A percentile compares a stretch with the other conserved stretches of the same genome.
Conservation (phyloP, 2,329 filamentous ascomycete species). For the Aspergillus ibericus region DNA sequence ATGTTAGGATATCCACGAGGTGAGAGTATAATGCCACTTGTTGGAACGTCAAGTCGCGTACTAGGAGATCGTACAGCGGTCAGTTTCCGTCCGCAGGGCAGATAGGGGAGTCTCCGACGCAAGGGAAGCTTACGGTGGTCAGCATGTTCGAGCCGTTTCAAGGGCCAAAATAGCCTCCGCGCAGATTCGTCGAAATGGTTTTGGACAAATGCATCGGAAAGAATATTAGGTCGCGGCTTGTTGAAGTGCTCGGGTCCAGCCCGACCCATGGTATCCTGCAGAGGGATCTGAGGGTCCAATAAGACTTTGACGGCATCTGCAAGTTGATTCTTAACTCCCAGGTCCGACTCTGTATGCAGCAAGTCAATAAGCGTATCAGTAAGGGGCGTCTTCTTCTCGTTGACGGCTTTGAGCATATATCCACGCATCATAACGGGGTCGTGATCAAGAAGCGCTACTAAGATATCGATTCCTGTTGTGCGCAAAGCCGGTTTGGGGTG, state of each 20-base stretch:
- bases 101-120: background rate
- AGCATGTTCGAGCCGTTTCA: conserved; percentile 74
- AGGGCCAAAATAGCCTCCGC: conserved; percentile 78
- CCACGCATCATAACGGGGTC: conserved; percentile 91
- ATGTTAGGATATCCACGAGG: conserved; percentile 87
- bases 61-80: conserved; percentile 34
- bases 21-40: conserved; percentile 90
- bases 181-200: conserved; percentile 89
- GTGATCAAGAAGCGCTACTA: conserved; percentile 93
- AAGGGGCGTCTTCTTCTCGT: conserved; percentile 79
- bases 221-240: conserved; percentile 66
- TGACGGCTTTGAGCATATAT: conserved; percentile 88
- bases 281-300: conserved; percentile 68
- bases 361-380: conserved; percentile 93
- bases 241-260: conserved; percentile 67
- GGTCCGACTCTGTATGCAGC: conserved; percentile 83
- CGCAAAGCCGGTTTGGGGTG: conserved; percentile 81
- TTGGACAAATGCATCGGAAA: conserved; percentile 81
- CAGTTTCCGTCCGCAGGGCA: conserved; percentile 3
- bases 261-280: conserved; percentile 59
- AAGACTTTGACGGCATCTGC: conserved; percentile 94
- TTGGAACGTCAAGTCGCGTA: conserved; percentile 73
- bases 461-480: conserved; percentile 88
- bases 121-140: conserved; percentile 47
- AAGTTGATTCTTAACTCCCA: conserved; percentile 93